These are phyloP conservation scores for Nematocida sp. DNA, from an alignment of 371 early-diverging fungal genomes.

Conservation along the genomic window DNA sequence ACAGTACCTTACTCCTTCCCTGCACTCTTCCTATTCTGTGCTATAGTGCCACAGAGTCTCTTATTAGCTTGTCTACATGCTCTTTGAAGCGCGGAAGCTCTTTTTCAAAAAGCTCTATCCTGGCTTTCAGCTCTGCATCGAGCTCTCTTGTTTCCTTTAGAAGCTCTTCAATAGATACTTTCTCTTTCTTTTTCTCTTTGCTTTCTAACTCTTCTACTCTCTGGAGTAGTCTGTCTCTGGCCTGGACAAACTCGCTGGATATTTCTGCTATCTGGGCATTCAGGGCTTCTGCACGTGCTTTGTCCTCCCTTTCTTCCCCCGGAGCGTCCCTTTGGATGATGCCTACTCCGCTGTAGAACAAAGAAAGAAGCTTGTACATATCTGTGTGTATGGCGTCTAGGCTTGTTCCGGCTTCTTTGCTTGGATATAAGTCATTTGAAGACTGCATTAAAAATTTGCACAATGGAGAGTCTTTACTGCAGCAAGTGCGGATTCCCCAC, in stretches of 20 bases:
- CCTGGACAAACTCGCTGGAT: slow-evolving; percentile 30
- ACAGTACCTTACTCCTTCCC: no score
- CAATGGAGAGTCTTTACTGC: slow-evolving; percentile 40
- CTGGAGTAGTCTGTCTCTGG: slow-evolving; percentile 14
- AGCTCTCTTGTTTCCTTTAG: slow-evolving; percentile 31
- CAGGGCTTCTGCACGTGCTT: neutral
- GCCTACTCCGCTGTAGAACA: slow-evolving; percentile 48
- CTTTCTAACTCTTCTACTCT: slow-evolving; percentile 13
- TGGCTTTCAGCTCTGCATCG: slow-evolving; percentile 1
- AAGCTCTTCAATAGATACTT: neutral
- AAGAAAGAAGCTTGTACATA: slow-evolving; percentile 28
- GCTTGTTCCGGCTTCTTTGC: no score
- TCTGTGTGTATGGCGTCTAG: slow-evolving; percentile 33
- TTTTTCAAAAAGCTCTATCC: neutral
- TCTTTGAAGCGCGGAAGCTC: slow-evolving; percentile 33
- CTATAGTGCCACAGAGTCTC: no score
- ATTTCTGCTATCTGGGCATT: slow-evolving; percentile 38
- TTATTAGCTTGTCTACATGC: neutral
- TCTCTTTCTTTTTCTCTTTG: neutral
- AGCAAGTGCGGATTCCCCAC: slow-evolving; percentile 46
- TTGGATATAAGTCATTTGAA: neutral
- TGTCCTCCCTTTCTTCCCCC: neutral
- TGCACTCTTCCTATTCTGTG: no score
- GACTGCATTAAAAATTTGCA: slow-evolving; percentile 1
- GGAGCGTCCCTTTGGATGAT: slow-evolving; percentile 46